phyloP scores from a whole-genome alignment of 2,329 filamentous ascomycete species.

The Dryadomyces quercivorus region DNA sequence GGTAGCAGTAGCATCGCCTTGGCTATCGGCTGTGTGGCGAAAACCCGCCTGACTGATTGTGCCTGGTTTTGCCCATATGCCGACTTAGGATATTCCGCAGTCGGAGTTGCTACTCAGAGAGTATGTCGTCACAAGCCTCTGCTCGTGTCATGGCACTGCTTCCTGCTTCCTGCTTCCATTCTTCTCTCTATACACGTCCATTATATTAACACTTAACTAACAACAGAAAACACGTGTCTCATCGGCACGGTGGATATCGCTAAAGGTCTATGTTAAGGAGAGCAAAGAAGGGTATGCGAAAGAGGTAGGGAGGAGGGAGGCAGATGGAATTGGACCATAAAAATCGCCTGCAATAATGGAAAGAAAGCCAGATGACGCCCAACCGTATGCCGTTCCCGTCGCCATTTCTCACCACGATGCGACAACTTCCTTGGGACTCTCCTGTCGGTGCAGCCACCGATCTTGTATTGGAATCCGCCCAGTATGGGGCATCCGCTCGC shows the following conservation, averaged over 20 bases:
- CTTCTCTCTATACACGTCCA: not conserved
- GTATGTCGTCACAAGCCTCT: no score
- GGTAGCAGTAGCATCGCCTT: no score
- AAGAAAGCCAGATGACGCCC: not conserved
- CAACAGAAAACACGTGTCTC: not conserved
- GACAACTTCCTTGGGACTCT: not conserved
- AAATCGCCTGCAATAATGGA: not conserved
- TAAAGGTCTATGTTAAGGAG: conserved; percentile 10
- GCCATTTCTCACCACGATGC: not conserved
- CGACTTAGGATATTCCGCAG: no score
- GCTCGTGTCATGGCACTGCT: no score
- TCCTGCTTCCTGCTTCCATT: no score
- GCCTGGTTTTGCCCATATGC: no score
- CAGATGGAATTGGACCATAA: not conserved
- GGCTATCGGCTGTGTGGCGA: no score
- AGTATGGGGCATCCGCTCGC: not conserved
- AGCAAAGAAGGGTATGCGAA: conserved; percentile 4
- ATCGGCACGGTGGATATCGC: conserved; percentile 8
- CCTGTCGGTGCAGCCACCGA: not conserved
- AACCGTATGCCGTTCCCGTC: conserved; percentile 1
- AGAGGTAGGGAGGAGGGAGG: not conserved
- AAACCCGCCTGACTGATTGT: no score
- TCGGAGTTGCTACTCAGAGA: no score
- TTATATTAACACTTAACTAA: not conserved
- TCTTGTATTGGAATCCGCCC: no score